Percentiles rank a stretch among this genome's conserved stretches.
These are phyloP conservation scores for Exserohilum turcica DNA, from an alignment of 2,329 filamentous ascomycete genomes.

Conservation along the genomic window DNA sequence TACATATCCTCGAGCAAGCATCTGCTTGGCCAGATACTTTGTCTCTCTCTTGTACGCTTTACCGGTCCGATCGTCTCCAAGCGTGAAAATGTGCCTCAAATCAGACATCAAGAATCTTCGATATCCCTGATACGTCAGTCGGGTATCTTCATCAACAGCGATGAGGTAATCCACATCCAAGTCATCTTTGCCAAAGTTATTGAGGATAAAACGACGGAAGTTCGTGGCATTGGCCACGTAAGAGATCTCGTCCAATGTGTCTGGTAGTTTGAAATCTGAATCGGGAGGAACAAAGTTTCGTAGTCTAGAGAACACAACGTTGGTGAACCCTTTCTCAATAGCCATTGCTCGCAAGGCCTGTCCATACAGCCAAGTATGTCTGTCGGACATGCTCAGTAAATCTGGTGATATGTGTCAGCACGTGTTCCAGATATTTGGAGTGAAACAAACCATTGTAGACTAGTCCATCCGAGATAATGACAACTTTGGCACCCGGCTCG, in stretches of 20 bases:
- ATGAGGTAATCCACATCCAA: constrained; percentile 52
- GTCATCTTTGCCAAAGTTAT: constrained; percentile 51
- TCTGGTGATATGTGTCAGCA: too few species aligned
- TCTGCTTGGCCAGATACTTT: constrained; percentile 31
- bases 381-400: constrained; percentile 50
- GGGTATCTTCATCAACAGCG: neutral
- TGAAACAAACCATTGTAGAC: constrained; percentile 46
- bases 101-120: constrained; percentile 28
- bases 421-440: too few species aligned
- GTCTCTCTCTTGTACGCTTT: constrained; percentile 30
- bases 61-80: constrained; percentile 13
- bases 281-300: constrained; percentile 60
- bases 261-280: constrained; percentile 45
- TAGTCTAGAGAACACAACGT: constrained; percentile 53
- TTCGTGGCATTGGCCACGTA: constrained; percentile 59
- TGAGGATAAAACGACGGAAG: constrained; percentile 55
- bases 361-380: constrained; percentile 48
- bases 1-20: constrained; percentile 32
- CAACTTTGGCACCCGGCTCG: constrained; percentile 43
- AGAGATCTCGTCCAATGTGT: constrained; percentile 55
- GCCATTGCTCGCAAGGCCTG: constrained; percentile 35
- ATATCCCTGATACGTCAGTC: constrained; percentile 30
- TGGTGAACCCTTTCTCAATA: constrained; percentile 31
- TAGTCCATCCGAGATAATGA: constrained; percentile 51
- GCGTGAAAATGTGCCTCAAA: constrained; percentile 16